These are phyloP conservation scores for Gentiana macrophylla DNA, from an alignment of 257 asterid species.

Conservation along the genomic window DNA sequence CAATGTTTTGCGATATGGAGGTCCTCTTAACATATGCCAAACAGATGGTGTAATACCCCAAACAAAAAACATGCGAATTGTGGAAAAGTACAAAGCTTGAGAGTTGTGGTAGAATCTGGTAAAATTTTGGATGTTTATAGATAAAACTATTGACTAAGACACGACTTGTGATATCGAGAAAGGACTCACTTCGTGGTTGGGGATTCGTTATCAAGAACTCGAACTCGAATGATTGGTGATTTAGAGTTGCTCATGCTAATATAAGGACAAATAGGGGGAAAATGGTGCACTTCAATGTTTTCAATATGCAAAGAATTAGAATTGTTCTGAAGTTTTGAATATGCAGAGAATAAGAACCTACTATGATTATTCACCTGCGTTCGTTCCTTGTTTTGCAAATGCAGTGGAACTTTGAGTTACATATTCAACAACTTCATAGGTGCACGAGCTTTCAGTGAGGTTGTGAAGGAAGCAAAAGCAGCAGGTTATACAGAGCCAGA, in stretches of 20 bases:
- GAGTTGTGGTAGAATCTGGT: too few relatives aligned
- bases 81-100: too few relatives aligned
- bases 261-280: background rate
- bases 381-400: constrained; percentile 13
- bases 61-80: too few relatives aligned
- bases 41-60: too few relatives aligned
- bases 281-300: too few relatives aligned
- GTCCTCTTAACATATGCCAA: too few relatives aligned
- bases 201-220: background rate
- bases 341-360: background rate
- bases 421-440: constrained; percentile 91
- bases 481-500: constrained; percentile 99
- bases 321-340: background rate
- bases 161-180: too few relatives aligned
- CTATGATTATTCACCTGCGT: constrained; percentile 9
- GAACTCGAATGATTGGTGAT: background rate
- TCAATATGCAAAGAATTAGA: too few relatives aligned
- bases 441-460: constrained; percentile 67
- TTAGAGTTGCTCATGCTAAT: background rate
- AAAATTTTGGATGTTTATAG: too few relatives aligned
- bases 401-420: constrained; percentile 96
- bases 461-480: constrained; percentile 83
- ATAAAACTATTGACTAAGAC: too few relatives aligned
- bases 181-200: too few relatives aligned
- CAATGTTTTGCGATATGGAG: too few relatives aligned